Evolutionary conservation across 2,329 filamentous ascomycete genomes (phyloP).

Genomic region (Aspergillus arachidicola): DNA sequence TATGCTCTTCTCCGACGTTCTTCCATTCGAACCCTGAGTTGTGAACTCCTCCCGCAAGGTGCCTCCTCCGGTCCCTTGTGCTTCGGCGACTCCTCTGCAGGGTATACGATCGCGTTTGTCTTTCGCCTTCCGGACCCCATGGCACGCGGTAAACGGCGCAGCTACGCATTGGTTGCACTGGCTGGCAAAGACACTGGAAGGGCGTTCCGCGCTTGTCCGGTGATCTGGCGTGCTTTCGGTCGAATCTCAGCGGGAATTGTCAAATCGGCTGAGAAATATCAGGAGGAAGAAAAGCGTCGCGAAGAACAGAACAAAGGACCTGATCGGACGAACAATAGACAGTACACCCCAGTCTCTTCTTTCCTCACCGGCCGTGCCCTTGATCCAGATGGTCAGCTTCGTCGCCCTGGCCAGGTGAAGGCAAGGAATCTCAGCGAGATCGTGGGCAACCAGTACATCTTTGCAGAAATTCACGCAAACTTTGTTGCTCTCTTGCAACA

Average conservation of each 20-base stretch:
- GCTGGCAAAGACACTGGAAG: constrained; percentile 55
- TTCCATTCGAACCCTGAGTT: constrained; percentile 60
- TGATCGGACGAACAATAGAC: constrained; percentile 35
- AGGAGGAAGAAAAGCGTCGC: constrained; percentile 48
- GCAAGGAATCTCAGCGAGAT: constrained; percentile 62
- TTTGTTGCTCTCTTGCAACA: constrained; percentile 56
- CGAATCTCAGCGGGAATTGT: constrained; percentile 57
- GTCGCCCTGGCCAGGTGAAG: constrained; percentile 55
- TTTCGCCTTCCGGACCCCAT: constrained; percentile 62
- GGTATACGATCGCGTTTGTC: constrained; percentile 62
- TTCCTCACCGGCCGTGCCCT: constrained; percentile 60
- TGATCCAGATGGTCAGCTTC: constrained; percentile 58
- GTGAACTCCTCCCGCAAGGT: constrained; percentile 58
- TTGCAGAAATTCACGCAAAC: constrained; percentile 58
- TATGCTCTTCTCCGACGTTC: constrained; percentile 60
- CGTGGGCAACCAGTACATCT: constrained; percentile 60
- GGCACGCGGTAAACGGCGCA: constrained; percentile 58
- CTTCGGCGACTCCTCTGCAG: constrained; percentile 58
- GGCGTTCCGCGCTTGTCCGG: constrained; percentile 49
- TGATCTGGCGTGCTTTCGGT: constrained; percentile 58
- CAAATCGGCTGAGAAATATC: constrained; percentile 46
- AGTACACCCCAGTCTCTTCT: constrained; percentile 59
- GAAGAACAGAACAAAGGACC: constrained; percentile 38
- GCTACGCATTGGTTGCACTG: constrained; percentile 60
- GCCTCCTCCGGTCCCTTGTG: constrained; percentile 60